Conservation (phyloP, 1,284 basidiomycete genomes). For the Cutaneotrichosporon cutaneum region DNA sequence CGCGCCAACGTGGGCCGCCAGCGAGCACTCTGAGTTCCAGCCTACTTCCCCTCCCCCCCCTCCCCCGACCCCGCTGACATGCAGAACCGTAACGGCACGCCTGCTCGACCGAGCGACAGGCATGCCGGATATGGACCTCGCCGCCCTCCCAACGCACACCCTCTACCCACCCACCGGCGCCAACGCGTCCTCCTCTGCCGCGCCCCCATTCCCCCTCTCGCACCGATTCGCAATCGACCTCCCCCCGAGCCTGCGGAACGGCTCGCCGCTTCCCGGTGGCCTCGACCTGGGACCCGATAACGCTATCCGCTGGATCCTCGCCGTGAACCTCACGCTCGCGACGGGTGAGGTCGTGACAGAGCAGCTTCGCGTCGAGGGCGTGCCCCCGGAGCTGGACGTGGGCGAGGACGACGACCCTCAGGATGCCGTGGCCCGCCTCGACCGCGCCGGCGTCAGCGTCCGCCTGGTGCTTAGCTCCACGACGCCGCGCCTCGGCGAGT, state of each 20-base stretch:
- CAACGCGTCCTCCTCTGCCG: slow-evolving; percentile 1
- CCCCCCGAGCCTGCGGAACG: slow-evolving; percentile 23
- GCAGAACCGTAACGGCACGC: slow-evolving; percentile 34
- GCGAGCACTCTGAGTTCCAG: too few relatives aligned
- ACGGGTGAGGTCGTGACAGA: slow-evolving; percentile 31
- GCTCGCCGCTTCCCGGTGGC: slow-evolving; percentile 37
- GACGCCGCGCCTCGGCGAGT: slow-evolving; percentile 35
- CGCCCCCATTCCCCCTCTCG: slow-evolving; percentile 30
- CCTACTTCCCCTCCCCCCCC: too few relatives aligned
- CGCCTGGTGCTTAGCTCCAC: slow-evolving; percentile 38
- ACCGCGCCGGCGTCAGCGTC: slow-evolving; percentile 35
- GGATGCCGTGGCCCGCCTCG: slow-evolving; percentile 35
- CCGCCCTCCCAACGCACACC: slow-evolving; percentile 24
- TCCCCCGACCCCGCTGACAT: slow-evolving; percentile 6
- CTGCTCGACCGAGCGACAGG: slow-evolving; percentile 34
- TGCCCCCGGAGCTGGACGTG: slow-evolving; percentile 35
- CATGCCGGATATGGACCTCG: slow-evolving; percentile 27
- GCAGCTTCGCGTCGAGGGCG: slow-evolving; percentile 39
- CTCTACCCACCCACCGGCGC: slow-evolving; percentile 33
- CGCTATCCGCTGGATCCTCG: slow-evolving; percentile 36
- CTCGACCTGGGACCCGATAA: slow-evolving; percentile 37
- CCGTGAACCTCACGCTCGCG: slow-evolving; percentile 30
- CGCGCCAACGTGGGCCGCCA: neutral
- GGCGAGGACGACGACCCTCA: slow-evolving; percentile 8
- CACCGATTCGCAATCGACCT: slow-evolving; percentile 44